Evolutionary conservation across 1,139 yeast species (phyloP).

Genomic region (Torulaspora pretoriensis): DNA sequence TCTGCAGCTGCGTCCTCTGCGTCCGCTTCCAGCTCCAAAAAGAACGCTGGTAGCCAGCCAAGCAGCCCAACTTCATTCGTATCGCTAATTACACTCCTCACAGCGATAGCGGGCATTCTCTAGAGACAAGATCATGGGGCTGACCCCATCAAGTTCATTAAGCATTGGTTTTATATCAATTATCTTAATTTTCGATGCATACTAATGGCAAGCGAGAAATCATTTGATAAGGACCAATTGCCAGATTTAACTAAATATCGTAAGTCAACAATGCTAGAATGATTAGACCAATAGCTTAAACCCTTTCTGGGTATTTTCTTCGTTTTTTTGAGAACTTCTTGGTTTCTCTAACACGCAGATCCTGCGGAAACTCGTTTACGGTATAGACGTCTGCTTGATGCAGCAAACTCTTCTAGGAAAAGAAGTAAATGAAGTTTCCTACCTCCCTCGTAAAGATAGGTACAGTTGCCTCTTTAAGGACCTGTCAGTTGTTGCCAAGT

Average conservation of each 20-base stretch:
- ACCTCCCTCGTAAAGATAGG: neutral
- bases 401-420: neutral
- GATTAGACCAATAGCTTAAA: neutral
- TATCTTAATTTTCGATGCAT: neutral
- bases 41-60: constrained; percentile 11
- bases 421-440: neutral
- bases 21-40: constrained; percentile 4
- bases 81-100: constrained; percentile 13
- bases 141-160: neutral
- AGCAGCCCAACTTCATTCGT: constrained; percentile 11
- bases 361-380: neutral
- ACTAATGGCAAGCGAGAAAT: too few relatives aligned
- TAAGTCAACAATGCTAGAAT: too few relatives aligned
- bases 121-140: neutral
- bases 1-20: neutral
- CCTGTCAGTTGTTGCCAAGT: neutral
- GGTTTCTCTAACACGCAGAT: neutral
- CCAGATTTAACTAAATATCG: too few relatives aligned
- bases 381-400: neutral
- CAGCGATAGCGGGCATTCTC: constrained; percentile 11
- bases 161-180: neutral
- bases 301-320: neutral
- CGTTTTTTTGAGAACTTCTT: neutral
- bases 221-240: too few relatives aligned
- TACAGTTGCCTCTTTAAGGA: neutral